Evolutionary conservation across 306 rosid genomes (phyloP).

Genomic region (Oxytropis ochrocephala): DNA sequence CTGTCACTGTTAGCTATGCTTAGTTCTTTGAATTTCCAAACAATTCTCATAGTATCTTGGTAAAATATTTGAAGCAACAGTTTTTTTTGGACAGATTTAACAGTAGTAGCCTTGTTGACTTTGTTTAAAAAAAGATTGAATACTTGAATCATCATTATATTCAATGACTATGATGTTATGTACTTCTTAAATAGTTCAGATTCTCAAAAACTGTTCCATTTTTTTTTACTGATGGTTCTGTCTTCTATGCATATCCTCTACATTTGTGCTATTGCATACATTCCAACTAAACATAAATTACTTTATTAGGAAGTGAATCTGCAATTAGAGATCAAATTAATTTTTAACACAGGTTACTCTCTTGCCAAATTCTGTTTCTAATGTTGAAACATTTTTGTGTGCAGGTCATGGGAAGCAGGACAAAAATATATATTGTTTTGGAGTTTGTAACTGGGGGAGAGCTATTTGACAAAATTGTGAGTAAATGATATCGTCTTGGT

Average conservation of each 20-base stretch:
- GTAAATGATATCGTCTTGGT: constrained; percentile 19
- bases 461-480: constrained; percentile 98
- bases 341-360: not conserved
- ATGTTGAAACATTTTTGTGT: constrained; percentile 7
- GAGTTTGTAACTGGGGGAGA: constrained; percentile 97
- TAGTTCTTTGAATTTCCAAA: not conserved
- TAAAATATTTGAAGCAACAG: not conserved
- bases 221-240: not conserved
- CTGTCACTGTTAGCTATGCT: not conserved
- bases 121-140: too few species aligned
- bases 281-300: not conserved
- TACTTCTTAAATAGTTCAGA: too few species aligned
- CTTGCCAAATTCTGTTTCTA: constrained; percentile 4
- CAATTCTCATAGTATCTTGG: not conserved
- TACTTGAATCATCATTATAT: too few species aligned
- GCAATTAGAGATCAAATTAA: not conserved
- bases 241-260: not conserved
- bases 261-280: not conserved
- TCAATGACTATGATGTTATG: too few species aligned
- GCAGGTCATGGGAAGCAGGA: constrained; percentile 95
- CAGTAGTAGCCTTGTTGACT: not conserved
- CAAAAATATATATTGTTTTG: constrained; percentile 87
- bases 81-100: not conserved
- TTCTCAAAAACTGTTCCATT: too few species aligned
- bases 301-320: not conserved